A percentile compares a stretch with the other conserved stretches of the same genome.
Evolutionary conservation across 78 protist species (phyloP).

Genomic region (Dictyostelium capitatum): DNA sequence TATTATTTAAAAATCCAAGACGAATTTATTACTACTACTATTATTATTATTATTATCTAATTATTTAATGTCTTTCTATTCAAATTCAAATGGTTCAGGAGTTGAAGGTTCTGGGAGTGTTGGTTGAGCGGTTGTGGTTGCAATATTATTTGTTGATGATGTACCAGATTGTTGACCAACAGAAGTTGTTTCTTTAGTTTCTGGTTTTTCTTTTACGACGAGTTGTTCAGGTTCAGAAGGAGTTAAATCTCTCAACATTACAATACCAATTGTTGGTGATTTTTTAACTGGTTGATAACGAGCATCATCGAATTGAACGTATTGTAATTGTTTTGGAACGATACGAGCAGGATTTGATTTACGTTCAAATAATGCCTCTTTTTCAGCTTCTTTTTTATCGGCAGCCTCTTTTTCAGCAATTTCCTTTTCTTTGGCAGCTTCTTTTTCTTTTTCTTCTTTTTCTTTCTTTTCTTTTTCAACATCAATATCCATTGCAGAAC

Average conservation of each 20-base stretch:
- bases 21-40: no score
- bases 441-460: slow-evolving; percentile 50
- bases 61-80: no score
- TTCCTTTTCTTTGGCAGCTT: slow-evolving; percentile 72
- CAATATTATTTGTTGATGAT: not conserved
- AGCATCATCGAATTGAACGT: slow-evolving; percentile 47
- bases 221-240: slow-evolving; percentile 81
- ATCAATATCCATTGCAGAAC: slow-evolving; percentile 46
- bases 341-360: slow-evolving; percentile 94
- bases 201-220: slow-evolving; percentile 73
- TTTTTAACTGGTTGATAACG: slow-evolving; percentile 88
- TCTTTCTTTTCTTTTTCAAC: slow-evolving; percentile 25
- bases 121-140: not conserved
- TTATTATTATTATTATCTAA: no score
- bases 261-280: slow-evolving; percentile 64
- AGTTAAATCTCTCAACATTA: slow-evolving; percentile 63
- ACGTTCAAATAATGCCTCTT: slow-evolving; percentile 76
- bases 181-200: not conserved
- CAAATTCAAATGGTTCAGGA: slow-evolving; percentile 87
- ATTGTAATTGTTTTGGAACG: slow-evolving; percentile 83
- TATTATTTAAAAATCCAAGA: no score
- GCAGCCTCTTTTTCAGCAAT: slow-evolving; percentile 65
- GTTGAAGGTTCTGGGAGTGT: slow-evolving; percentile 75
- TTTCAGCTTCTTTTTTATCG: slow-evolving; percentile 79
- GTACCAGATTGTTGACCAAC: slow-evolving; percentile 3